Evolutionary conservation across 2,329 filamentous ascomycete genomes (phyloP).

Genomic region (Colletotrichum gigasporum): DNA sequence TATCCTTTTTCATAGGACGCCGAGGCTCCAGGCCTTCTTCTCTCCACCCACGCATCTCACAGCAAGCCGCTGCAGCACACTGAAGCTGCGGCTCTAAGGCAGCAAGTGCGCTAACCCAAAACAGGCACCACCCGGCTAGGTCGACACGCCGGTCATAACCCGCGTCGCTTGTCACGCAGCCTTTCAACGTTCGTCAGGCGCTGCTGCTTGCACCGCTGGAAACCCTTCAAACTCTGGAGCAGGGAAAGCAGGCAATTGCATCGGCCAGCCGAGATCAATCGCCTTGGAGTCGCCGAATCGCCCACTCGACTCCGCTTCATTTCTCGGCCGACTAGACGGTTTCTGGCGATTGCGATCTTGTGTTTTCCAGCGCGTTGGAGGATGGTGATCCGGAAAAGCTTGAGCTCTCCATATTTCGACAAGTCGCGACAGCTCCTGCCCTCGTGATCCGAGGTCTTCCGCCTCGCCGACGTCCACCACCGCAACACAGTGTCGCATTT

Average conservation of each 20-base stretch:
- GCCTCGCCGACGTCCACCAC: background rate
- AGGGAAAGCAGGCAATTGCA: slow-evolving; percentile 17
- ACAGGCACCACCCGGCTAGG: background rate
- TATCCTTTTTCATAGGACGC: too few relatives aligned
- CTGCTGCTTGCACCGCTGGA: slow-evolving; percentile 8
- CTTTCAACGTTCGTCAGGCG: slow-evolving; percentile 21
- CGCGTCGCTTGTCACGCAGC: slow-evolving; percentile 31
- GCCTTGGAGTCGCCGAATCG: background rate
- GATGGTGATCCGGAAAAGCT: slow-evolving; percentile 30
- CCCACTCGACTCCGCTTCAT: background rate
- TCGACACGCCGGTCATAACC: slow-evolving; percentile 29
- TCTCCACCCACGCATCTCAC: background rate
- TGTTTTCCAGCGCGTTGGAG: slow-evolving; percentile 23
- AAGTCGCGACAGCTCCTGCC: slow-evolving; percentile 31
- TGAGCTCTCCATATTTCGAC: slow-evolving; percentile 31
- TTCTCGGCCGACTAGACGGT: background rate
- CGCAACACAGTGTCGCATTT: background rate
- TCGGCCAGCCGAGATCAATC: background rate
- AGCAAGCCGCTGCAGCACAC: background rate
- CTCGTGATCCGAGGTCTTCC: slow-evolving; percentile 8
- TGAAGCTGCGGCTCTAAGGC: background rate
- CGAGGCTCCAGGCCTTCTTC: too few relatives aligned
- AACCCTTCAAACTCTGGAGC: slow-evolving; percentile 4
- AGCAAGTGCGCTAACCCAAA: slow-evolving; percentile 22
- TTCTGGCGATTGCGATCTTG: background rate